Evolutionary conservation across 2,329 filamentous ascomycete genomes (phyloP).

Genomic region (Albifimbria verrucaria): DNA sequence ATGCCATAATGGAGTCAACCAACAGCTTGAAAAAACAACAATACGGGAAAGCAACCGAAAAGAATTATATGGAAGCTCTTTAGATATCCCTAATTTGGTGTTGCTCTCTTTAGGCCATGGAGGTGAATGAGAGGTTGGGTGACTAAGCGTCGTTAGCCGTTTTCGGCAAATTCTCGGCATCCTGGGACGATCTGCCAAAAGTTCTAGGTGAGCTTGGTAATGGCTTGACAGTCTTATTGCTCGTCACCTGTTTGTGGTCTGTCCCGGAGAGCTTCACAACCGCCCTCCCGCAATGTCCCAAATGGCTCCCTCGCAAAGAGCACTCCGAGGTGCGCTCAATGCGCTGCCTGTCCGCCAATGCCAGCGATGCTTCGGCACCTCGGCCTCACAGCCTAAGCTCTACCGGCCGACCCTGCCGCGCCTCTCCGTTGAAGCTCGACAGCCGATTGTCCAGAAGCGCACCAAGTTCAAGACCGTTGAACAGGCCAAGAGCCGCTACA

Average conservation of each 20-base stretch:
- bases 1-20: no score
- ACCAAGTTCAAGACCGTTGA: constrained; percentile 52
- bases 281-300: constrained; percentile 34
- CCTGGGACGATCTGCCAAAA: background rate
- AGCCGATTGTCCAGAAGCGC: constrained; percentile 34
- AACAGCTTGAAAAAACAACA: no score
- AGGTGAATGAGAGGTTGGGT: constrained; percentile 4
- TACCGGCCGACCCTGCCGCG: constrained; percentile 30
- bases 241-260: no score
- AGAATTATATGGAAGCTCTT: background rate
- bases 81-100: background rate
- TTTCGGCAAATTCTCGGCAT: constrained; percentile 20
- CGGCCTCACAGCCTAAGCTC: constrained; percentile 30
- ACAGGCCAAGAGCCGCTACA: constrained; percentile 56
- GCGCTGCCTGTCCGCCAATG: constrained; percentile 33
- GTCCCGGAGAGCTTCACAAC: constrained; percentile 6
- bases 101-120: background rate
- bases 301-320: constrained; percentile 28
- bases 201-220: background rate
- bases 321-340: constrained; percentile 29
- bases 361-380: constrained; percentile 38
- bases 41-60: no score
- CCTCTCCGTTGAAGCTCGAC: constrained; percentile 26
- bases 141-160: constrained; percentile 6
- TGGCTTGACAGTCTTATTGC: no score